These are phyloP conservation scores for Aulographum hederae DNA, from an alignment of 2,329 filamentous ascomycete genomes.

Conservation along the genomic window DNA sequence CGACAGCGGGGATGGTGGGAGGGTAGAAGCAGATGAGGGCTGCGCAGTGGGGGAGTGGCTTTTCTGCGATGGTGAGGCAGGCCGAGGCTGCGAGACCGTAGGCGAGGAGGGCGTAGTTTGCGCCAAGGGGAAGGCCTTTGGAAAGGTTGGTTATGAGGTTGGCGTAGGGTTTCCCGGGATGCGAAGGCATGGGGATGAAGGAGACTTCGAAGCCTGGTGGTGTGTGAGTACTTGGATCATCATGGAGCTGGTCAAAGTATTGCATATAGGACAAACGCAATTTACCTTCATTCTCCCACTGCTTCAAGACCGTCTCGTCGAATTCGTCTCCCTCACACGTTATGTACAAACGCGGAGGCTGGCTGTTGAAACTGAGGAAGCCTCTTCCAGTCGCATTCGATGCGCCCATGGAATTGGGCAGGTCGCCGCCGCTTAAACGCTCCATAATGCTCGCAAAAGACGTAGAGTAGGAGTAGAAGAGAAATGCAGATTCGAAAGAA, in stretches of 20 bases:
- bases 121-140: constrained; percentile 15
- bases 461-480: no score
- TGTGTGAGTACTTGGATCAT: no score
- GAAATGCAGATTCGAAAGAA: no score
- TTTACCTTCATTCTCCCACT: constrained; percentile 20
- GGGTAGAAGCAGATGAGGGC: constrained; percentile 26
- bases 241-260: no score
- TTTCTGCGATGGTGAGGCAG: constrained; percentile 20
- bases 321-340: constrained; percentile 19
- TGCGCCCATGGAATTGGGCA: no score
- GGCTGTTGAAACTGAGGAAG: constrained; percentile 14
- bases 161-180: background rate
- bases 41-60: constrained; percentile 20
- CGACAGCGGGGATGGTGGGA: constrained; percentile 16
- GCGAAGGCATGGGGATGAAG: no score
- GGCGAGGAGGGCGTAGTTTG: constrained; percentile 17
- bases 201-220: no score
- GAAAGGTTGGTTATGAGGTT: background rate
- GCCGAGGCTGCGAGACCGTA: constrained; percentile 22
- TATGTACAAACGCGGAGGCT: constrained; percentile 19
- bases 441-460: no score
- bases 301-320: constrained; percentile 17
- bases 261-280: no score
- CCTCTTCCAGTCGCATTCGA: no score
- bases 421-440: no score